These are phyloP conservation scores for Boletellus deceptivus DNA, from an alignment of 1,284 basidiomycete species.

Conservation along the genomic window DNA sequence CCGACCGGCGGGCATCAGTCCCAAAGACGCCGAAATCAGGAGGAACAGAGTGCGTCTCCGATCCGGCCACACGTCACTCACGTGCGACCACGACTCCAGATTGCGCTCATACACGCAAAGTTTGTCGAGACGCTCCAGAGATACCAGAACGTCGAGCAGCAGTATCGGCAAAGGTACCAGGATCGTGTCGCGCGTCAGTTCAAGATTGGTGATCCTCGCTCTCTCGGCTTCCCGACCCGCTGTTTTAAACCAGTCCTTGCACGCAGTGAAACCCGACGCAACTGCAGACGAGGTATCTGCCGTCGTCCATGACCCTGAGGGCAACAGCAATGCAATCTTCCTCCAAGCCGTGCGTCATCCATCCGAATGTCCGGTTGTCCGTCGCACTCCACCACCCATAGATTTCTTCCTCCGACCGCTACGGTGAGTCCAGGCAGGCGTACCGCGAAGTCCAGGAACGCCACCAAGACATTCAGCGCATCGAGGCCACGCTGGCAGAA, in stretches of 20 bases:
- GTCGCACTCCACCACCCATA: constrained; percentile 21
- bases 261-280: constrained; percentile 84
- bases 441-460: constrained; percentile 90
- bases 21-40: constrained; percentile 59
- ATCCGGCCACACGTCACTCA: background rate
- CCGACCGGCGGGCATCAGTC: constrained; percentile 33
- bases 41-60: constrained; percentile 61
- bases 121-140: constrained; percentile 70
- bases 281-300: constrained; percentile 79
- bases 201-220: constrained; percentile 63
- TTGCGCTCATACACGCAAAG: constrained; percentile 53
- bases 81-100: constrained; percentile 35
- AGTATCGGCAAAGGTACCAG: constrained; percentile 78
- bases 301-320: constrained; percentile 69
- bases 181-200: constrained; percentile 88
- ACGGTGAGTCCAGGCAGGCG: constrained; percentile 81
- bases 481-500: constrained; percentile 86
- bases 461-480: constrained; percentile 84
- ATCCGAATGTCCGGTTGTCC: background rate
- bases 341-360: constrained; percentile 70
- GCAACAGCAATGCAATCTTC: constrained; percentile 70
- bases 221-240: background rate
- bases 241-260: background rate
- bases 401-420: constrained; percentile 73
- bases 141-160: constrained; percentile 85